phyloP scores from a whole-genome alignment of 2,329 filamentous ascomycete genomes.

The Aureobasidium leucospermi region DNA sequence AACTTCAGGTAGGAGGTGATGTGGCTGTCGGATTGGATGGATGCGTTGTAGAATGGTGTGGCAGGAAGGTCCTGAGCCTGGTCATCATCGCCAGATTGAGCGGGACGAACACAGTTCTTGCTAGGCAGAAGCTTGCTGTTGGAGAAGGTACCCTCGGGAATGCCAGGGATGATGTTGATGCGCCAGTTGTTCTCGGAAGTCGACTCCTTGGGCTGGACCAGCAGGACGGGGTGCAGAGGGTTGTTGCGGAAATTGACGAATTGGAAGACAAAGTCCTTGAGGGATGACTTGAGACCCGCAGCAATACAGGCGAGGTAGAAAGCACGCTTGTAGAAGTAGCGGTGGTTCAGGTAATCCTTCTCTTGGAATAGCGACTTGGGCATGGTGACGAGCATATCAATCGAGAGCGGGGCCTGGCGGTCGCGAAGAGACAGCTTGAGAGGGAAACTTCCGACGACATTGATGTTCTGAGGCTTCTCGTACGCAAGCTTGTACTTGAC shows the following conservation, averaged over 20 bases:
- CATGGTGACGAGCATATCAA: constrained; percentile 87
- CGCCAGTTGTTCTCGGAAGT: constrained; percentile 38
- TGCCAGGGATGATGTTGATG: constrained; percentile 71
- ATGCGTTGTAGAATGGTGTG: constrained; percentile 85
- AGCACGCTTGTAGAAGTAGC: constrained; percentile 90
- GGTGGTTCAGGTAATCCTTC: constrained; percentile 87
- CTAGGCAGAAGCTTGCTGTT: constrained; percentile 61
- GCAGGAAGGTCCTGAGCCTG: constrained; percentile 31
- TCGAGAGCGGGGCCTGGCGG: constrained; percentile 44
- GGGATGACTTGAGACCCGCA: constrained; percentile 56
- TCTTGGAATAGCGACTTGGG: constrained; percentile 73
- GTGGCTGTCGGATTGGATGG: constrained; percentile 68
- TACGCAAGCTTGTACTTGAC: constrained; percentile 78
- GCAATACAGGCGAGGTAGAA: constrained; percentile 84
- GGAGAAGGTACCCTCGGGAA: constrained; percentile 62
- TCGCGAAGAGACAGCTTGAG: constrained; percentile 65
- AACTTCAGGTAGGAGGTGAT: constrained; percentile 69
- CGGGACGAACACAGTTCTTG: constrained; percentile 61
- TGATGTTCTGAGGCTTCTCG: constrained; percentile 66
- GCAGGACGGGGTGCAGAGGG: constrained; percentile 59
- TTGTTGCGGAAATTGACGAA: constrained; percentile 27
- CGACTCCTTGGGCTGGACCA: constrained; percentile 34
- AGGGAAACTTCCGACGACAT: constrained; percentile 83
- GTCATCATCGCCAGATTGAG: constrained; percentile 38
- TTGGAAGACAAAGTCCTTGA: constrained; percentile 44